Percentiles rank a stretch among this genome's conserved stretches.
Conservation (phyloP, 345 rosid genomes). For the Anacardium occidentale region DNA sequence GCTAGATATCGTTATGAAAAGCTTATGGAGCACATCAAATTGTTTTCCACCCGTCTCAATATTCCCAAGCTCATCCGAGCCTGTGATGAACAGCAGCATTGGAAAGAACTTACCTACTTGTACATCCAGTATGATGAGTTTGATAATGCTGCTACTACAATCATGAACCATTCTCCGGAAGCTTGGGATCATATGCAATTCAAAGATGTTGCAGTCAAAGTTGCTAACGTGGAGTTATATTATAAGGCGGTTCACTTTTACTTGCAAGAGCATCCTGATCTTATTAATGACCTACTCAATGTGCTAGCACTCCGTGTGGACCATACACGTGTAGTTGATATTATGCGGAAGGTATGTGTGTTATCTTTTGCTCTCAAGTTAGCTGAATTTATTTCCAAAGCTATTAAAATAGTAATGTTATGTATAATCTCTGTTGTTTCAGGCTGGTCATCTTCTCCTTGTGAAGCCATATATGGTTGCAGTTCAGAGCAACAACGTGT, state of each 20-base stretch:
- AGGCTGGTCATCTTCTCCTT: conserved; percentile 93
- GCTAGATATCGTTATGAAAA: conserved; percentile 96
- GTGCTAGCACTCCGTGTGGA: conserved; percentile 94
- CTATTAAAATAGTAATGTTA: conserved; percentile 10
- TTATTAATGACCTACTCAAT: conserved; percentile 87
- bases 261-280: conserved; percentile 95
- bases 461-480: conserved; percentile 98
- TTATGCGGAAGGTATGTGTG: conserved; percentile 78
- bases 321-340: conserved; percentile 96
- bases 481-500: conserved; percentile 87
- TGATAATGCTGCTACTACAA: conserved; percentile 97
- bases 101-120: conserved; percentile 91
- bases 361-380: neutral
- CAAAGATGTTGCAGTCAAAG: conserved; percentile 89
- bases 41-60: conserved; percentile 94
- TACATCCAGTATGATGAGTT: conserved; percentile 92
- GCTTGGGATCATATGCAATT: conserved; percentile 99
- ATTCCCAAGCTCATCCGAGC: conserved; percentile 97
- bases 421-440: conserved; percentile 24
- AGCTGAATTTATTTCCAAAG: neutral
- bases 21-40: conserved; percentile 97
- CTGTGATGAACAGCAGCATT: conserved; percentile 97
- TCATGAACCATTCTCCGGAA: conserved; percentile 99
- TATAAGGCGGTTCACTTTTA: conserved; percentile 99
- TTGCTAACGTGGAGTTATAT: conserved; percentile 91